Evolutionary conservation across 1,139 yeast species (phyloP), one percentile per base, ranked within the genome.

Genomic region (Taphrina betulina): DNA sequence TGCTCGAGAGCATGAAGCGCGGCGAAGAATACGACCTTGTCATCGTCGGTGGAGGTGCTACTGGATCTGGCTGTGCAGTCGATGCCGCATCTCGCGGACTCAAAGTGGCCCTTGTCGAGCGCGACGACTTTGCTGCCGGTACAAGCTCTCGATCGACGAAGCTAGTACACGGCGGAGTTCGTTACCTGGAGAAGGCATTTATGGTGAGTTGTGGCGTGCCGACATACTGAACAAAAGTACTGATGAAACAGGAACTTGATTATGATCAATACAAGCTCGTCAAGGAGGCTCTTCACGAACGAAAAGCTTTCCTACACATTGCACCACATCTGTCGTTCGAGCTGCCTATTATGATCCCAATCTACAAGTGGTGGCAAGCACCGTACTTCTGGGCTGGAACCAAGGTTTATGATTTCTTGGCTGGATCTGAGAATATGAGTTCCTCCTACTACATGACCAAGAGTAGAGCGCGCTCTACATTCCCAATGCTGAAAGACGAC

Each of bases 141-240:
- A 90, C 97, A 14, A 85, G 95, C 3, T 88, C 96, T 29, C 84
- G 90, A 67, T 85, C 95, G n/a, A 90, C 97, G 57, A 90, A 90
- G 73, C 86, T 90, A 82, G 95, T 95, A 43, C 97, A 90, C 69
- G 97, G 97, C 63, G 97, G 97, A 68, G 96, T 90, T 53, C 78
- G 97, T 67, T 90, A 90, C 72, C 78, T 90, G 68, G 97, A 90
- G 71, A 90, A 90, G 74, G 97, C 97, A 35, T 82, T 90, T 65
- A 35, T 31, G 40, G 48, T 43, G 31, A 87, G 41, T 22, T 42
- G 22, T 22, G 31, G 31, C 31, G 12, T 26, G 10, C 12, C 7
- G 10, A 7, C 31, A 7, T 26, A 7, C 12, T 7, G 7, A 26
- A 7, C 12, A 7, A 26, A 12, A 7, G 7, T 7, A 26, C 31